Base-by-base conservation (phyloP, 495 filamentous ascomycete genomes). In the Darksidea phi region DNA sequence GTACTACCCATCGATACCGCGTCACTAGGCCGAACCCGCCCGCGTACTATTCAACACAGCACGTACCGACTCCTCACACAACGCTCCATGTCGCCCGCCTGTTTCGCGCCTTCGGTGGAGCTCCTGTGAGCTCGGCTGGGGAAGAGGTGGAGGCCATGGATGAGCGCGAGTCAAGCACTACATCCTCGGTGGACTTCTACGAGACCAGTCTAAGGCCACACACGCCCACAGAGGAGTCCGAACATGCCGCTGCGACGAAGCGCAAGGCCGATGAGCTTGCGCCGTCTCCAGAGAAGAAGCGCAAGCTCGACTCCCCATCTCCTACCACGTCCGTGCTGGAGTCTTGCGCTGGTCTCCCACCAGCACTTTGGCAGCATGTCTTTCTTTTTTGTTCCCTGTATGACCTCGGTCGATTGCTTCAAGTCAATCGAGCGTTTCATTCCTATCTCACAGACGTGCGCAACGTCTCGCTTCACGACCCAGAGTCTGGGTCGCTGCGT, bases 371-470 rank as follows among this genome's bases (percentile, higher is more conserved):
- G 73, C 74, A 76, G 59, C 62, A 72, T 42, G 56, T 76, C 25
- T 74, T 75, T 66, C 54, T 63, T 32, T 68, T 57, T 13, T 63
- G 74, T 34, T 55, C 67, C 6, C 69, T 72, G 21, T 43, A 53
- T 37, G 57, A 52, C 32, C 70, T 76, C 36, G 58, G 60, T 48
- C 68, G 70, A 51, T 66, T 74, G 52, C 49, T 72, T 37, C 65
- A 66, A 28, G 72, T 76, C 36, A 71, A 68, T 64, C 71, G 67
- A 61, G 36, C 61, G 8, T 72, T 76, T 67, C 57, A 67, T 51
- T 56, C 53, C 11, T 80, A 79, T 74, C 79, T 86, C 66, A 74
- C 73, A 23, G 59, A 70, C 53, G 64, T 59, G 25, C 61, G 67
- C 34, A 23, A 45, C 50, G 61, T 70, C 57, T n/a, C 53, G 8